phyloP scores from a whole-genome alignment of 2,329 filamentous ascomycete genomes.

The Cercospora sesami region DNA sequence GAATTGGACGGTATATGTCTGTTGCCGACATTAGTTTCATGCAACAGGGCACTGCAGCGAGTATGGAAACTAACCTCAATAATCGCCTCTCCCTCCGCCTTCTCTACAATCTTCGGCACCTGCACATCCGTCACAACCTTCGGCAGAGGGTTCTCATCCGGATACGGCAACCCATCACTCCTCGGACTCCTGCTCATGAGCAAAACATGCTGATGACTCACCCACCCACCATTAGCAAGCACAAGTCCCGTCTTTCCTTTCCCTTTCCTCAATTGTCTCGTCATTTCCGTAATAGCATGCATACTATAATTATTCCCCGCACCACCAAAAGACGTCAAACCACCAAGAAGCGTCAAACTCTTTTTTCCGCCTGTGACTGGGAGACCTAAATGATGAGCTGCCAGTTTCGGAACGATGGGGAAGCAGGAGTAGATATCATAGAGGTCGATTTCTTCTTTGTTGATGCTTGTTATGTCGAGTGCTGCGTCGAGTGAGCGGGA shows the following conservation, averaged over 20 bases:
- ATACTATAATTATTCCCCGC: constrained; percentile 72
- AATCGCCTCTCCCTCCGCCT: constrained; percentile 53
- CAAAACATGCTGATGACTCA: constrained; percentile 66
- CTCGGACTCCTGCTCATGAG: constrained; percentile 55
- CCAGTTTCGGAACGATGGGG: constrained; percentile 68
- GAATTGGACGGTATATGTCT: constrained; percentile 64
- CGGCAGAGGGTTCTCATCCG: constrained; percentile 49
- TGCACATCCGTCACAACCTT: constrained; percentile 44
- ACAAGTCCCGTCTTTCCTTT: constrained; percentile 56
- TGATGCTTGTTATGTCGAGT: constrained; percentile 51
- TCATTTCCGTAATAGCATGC: constrained; percentile 62
- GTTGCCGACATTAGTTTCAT: not conserved
- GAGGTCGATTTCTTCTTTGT: constrained; percentile 56
- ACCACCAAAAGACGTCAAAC: constrained; percentile 67
- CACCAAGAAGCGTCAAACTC: constrained; percentile 62
- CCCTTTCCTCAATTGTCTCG: constrained; percentile 52
- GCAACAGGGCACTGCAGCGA: not conserved
- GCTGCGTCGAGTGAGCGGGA: constrained; percentile 58
- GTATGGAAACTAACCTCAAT: constrained; percentile 52
- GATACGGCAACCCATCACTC: constrained; percentile 47
- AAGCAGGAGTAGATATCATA: constrained; percentile 70
- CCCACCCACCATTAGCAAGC: constrained; percentile 64
- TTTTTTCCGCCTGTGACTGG: constrained; percentile 41
- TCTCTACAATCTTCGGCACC: constrained; percentile 44
- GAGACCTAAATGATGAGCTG: constrained; percentile 60